These are phyloP conservation scores for Amaranthus tricolor DNA, from an alignment of 179 eudicot genomes.

Conservation along the genomic window DNA sequence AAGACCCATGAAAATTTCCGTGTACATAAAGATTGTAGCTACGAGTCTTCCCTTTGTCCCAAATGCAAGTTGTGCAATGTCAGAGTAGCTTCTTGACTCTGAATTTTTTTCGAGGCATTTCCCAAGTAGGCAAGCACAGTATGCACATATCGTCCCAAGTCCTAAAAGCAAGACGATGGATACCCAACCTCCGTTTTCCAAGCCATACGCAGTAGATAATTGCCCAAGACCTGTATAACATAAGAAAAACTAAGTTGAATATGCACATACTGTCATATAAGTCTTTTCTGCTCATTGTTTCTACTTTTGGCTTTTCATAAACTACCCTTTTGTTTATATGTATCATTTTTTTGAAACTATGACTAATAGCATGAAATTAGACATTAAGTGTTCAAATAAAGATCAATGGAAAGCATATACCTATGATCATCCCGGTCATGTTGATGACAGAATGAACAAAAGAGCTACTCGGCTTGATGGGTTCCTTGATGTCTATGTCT, in stretches of 20 bases:
- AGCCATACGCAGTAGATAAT: constrained; percentile 67
- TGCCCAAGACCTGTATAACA: constrained; percentile 63
- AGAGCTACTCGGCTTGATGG: constrained; percentile 40
- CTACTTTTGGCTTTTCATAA: neutral
- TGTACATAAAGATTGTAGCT: constrained; percentile 59
- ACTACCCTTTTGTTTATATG: neutral
- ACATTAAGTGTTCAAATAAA: neutral
- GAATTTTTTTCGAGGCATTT: constrained; percentile 58
- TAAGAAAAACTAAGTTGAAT: neutral
- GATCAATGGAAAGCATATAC: constrained; percentile 26
- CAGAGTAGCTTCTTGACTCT: constrained; percentile 55
- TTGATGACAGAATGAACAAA: constrained; percentile 65
- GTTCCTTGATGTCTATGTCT: constrained; percentile 9
- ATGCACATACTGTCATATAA: neutral
- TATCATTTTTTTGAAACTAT: neutral
- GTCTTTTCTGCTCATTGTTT: neutral
- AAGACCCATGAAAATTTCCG: constrained; percentile 71
- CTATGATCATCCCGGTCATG: constrained; percentile 84
- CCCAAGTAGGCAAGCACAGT: constrained; percentile 64
- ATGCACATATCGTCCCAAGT: constrained; percentile 54
- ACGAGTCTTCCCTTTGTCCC: constrained; percentile 53
- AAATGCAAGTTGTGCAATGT: constrained; percentile 66
- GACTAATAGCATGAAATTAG: constrained; percentile 9
- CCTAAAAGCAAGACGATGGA: constrained; percentile 58
- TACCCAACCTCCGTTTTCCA: constrained; percentile 75